phyloP scores from a whole-genome alignment of 345 rosid genomes.

The Lumnitzera littorea region DNA sequence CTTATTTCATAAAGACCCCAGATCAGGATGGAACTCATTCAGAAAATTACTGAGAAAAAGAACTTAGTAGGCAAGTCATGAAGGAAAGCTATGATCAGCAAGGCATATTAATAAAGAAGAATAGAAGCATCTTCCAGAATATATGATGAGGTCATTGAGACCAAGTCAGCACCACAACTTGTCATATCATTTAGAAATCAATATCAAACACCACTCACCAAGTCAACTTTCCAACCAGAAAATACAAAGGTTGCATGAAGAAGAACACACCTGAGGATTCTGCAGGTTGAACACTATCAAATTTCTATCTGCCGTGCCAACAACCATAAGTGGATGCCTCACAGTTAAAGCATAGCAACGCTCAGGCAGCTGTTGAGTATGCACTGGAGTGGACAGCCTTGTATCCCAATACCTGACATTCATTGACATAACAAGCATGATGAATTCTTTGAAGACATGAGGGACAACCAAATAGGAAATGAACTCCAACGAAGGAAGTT shows the following conservation, averaged over 20 bases:
- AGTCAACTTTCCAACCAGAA: background rate
- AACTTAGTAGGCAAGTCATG: too few relatives aligned
- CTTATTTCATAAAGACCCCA: too few relatives aligned
- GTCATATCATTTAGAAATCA: too few relatives aligned
- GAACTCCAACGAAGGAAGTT: too few relatives aligned
- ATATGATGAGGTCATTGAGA: too few relatives aligned
- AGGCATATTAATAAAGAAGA: too few relatives aligned
- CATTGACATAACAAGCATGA: background rate
- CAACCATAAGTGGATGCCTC: conserved; percentile 90
- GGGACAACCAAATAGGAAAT: too few relatives aligned
- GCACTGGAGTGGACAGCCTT: conserved; percentile 82
- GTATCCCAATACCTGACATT: conserved; percentile 81
- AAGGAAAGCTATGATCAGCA: too few relatives aligned
- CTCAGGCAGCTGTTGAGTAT: conserved; percentile 92
- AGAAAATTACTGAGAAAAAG: too few relatives aligned
- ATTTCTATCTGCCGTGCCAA: conserved; percentile 95
- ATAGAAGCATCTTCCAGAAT: too few relatives aligned
- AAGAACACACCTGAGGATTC: conserved; percentile 71
- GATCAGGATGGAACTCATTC: too few relatives aligned
- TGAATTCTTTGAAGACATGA: background rate
- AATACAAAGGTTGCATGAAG: background rate
- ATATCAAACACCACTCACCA: background rate
- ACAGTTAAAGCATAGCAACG: conserved; percentile 84
- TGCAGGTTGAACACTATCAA: conserved; percentile 74
- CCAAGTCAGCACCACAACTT: too few relatives aligned